phyloP scores from a whole-genome alignment of 352 stramenopile species.

The Phytopythium oedochilum region DNA sequence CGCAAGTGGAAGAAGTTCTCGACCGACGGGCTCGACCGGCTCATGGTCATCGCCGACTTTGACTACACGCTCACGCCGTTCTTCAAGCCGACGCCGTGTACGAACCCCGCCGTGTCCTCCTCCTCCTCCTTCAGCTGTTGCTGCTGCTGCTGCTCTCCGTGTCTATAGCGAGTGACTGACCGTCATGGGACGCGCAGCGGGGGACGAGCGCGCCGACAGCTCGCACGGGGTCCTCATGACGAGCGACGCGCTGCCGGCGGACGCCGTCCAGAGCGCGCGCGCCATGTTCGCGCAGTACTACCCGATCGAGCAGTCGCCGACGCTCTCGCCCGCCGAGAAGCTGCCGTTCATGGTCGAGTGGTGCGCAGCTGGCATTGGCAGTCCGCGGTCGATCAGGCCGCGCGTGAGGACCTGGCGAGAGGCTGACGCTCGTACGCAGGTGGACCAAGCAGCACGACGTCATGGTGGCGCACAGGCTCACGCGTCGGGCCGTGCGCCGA shows the following conservation, averaged over 20 bases:
- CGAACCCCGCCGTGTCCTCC: no score
- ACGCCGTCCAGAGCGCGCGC: constrained; percentile 17
- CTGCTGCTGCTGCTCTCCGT: background rate
- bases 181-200: background rate
- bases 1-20: constrained; percentile 76
- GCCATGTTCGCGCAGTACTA: constrained; percentile 73
- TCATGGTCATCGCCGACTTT: constrained; percentile 82
- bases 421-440: constrained; percentile 3
- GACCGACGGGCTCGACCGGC: constrained; percentile 53
- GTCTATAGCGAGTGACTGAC: no score
- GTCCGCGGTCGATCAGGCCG: no score
- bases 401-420: no score
- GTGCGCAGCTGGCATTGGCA: constrained; percentile 7
- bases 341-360: constrained; percentile 76
- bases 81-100: constrained; percentile 29
- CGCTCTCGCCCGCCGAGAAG: constrained; percentile 62
- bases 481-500: constrained; percentile 28
- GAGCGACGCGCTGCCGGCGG: constrained; percentile 33
- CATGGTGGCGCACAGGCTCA: constrained; percentile 56
- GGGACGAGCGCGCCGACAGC: constrained; percentile 32
- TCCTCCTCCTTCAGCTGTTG: background rate
- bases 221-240: constrained; percentile 49
- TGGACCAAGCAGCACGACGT: constrained; percentile 47
- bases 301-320: constrained; percentile 70
- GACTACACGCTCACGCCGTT: constrained; percentile 77